Base-by-base conservation (phyloP, 2,329 filamentous ascomycete genomes). In the Fusarium euwallaceae region DNA sequence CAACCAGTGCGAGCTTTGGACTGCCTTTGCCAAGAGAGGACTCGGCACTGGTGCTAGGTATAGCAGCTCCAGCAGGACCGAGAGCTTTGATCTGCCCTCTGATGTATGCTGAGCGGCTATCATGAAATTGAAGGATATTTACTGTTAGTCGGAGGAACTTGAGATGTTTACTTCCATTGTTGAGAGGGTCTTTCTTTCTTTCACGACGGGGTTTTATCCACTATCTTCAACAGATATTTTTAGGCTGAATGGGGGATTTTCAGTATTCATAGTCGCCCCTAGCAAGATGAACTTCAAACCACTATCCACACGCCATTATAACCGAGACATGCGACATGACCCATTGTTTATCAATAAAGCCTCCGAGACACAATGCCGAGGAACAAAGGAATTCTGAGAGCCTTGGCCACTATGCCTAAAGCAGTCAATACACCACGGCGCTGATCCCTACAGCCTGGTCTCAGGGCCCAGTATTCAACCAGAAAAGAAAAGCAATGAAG, bases 21-120 rank as follows among this genome's bases (percentile, higher is more conserved):
- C 74, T 16, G 88, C 77, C 0, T 90, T 90, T 74, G 88, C 88
- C 2, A 90, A 90, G 85, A 82, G 88, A 56, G 88, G 88, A n/a
- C 78, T 90, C 4, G 88, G 88, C 39, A 64, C 72, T 0, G 78
- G 79, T 14, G 85, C 85, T 6, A 75, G 55, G 43, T 84, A 82
- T 58, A 76, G 74, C 69, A 61, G 70, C 22, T 55, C 41, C n/a
- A 73, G 68, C 66, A 78, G 80, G 7, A 81, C 76, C 7, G 79
- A 83, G 73, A 83, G 81, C 69, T 84, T 80, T 43, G 45, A 68
- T 4, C 41, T 81, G 6, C 80, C 80, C 2, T 45, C 71, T 34
- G 76, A 70, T 10, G 75, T 67, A 6, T 81, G 80, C 61, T 80
- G 71, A 67, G 51, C 2, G n/a, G 51, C 4, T 24, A 32, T 36